Evolutionary conservation across 495 filamentous ascomycete genomes (phyloP), one percentile per base, ranked within the genome.

Genomic region (Penicillium malachiteum): DNA sequence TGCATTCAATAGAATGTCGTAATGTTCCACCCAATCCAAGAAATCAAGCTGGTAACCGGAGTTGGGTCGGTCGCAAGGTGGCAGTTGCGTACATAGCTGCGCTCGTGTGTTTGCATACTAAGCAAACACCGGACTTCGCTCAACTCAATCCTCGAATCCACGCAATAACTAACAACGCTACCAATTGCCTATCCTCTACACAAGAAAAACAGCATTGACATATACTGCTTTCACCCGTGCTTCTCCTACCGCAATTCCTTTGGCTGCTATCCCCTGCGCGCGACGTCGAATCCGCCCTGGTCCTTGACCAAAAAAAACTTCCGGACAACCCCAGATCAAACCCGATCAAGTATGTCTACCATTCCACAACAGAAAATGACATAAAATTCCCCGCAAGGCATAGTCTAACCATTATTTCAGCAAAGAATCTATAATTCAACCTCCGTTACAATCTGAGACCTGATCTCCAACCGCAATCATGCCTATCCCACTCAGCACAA

Each of bases 401-500:
- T 11, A 3, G 7, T 14, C 43, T 46, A 31, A 46, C 43, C 11
- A 7, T 46, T 7, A 3, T 6, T 6, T 3, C 13, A 32, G 43
- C n/a, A 26, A 26, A 44, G 9, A 44, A 12, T 44, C 12, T 12
- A 44, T 44, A 44, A 44, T 31, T 31, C 26, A 4, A 5, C 13
- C 21, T 3, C 13, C 34, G 9, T 37, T 13, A 37, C 8, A 37
- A n/a, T n/a, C n/a, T 5, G 9, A 37, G 9, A 37, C 40, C 16
- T n/a, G 17, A 18, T n/a, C 31, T 38, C 33, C 18, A 45, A 52
- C 58, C 37, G n/a, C 56, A 69, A 83, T 69, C 55, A 98, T 98
- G 94, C 86, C 96, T 42, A 95, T 78, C 64, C 76, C 76, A 33
- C 56, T 77, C 63, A 63, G 64, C 55, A 74, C 73, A 45, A 87